Evolutionary conservation across 164 flowering plant species (phyloP), one percentile per base, ranked within the genome.

Genomic region (Liriodendron chinense): DNA sequence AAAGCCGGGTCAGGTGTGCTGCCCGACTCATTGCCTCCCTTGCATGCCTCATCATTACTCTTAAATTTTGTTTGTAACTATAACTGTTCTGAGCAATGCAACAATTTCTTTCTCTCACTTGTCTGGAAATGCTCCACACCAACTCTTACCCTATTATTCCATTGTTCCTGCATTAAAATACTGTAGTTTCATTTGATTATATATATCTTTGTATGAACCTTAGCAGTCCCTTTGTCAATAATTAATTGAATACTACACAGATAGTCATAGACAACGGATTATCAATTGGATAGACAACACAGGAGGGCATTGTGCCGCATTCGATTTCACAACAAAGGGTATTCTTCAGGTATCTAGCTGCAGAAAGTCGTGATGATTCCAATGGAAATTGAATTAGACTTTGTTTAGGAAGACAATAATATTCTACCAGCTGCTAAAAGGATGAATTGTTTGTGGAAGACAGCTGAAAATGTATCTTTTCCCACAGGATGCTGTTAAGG

Each of bases 281-380:
- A 83, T 94, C 78, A 92, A 87, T 77, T 94, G 97, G 97, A 90
- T 93, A 72, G 97, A 94, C 81, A 90, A 77, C 70, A 85, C 97
- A 1, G 97, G 95, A 28, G 92, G 91, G 77, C 88, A 86, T 73
- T 83, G 97, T 70, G 75, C 94, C 75, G 97, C 97, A 74, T 94
- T 94, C 80, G 97, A 94, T 80, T 94, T 94, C 83, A 93, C 98
- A 70, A 93, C 97, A 3, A 93, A 94, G 78, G 98, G 95, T 73
- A 89, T 93, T 74, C 97, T 94, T 82, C 97, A 91, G 98, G 98
- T 93, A 84, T 49, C 70, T 71, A 25, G 69, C 43, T 26, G 22
- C 14, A 25, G 43, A 26, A 53, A 53, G 9, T 53, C 3, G 2
- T 67, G 69, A 14, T 13, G 13, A 21, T 21, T 22, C 69, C 25